Evolutionary conservation across 1,139 yeast genomes (phyloP).

Genomic region (Candida frijolesensis): DNA sequence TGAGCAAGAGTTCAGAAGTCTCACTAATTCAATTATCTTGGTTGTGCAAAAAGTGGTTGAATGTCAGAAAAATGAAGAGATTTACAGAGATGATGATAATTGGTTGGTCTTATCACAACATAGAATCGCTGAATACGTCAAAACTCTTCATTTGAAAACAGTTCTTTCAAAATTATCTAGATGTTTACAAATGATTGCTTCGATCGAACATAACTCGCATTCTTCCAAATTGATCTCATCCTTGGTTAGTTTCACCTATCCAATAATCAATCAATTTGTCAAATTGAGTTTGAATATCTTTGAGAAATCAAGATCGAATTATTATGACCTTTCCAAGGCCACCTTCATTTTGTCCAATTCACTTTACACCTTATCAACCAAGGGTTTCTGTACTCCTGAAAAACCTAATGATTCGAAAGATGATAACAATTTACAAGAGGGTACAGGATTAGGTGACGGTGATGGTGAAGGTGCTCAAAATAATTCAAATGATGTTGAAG

Average conservation of each 20-base stretch:
- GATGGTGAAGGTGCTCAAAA: constrained; percentile 88
- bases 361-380: constrained; percentile 64
- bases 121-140: constrained; percentile 36
- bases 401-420: constrained; percentile 71
- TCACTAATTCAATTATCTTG: constrained; percentile 65
- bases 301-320: constrained; percentile 45
- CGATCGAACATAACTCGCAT: constrained; percentile 35
- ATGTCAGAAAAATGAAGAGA: constrained; percentile 28
- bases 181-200: constrained; percentile 21
- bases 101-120: constrained; percentile 63
- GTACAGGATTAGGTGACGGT: constrained; percentile 98
- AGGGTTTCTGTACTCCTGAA: constrained; percentile 94
- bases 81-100: constrained; percentile 56
- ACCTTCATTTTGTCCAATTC: constrained; percentile 59
- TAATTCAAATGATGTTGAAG: constrained; percentile 83
- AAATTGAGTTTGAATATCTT: constrained; percentile 45
- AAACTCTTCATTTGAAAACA: constrained; percentile 30
- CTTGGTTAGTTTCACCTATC: constrained; percentile 55
- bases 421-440: constrained; percentile 63
- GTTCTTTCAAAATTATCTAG: constrained; percentile 25
- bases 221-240: constrained; percentile 45
- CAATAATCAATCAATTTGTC: constrained; percentile 57
- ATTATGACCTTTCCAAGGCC: constrained; percentile 58
- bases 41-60: constrained; percentile 61
- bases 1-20: constrained; percentile 50